phyloP scores from a whole-genome alignment of 371 early-diverging fungal genomes.

The Coemansia sp. region DNA sequence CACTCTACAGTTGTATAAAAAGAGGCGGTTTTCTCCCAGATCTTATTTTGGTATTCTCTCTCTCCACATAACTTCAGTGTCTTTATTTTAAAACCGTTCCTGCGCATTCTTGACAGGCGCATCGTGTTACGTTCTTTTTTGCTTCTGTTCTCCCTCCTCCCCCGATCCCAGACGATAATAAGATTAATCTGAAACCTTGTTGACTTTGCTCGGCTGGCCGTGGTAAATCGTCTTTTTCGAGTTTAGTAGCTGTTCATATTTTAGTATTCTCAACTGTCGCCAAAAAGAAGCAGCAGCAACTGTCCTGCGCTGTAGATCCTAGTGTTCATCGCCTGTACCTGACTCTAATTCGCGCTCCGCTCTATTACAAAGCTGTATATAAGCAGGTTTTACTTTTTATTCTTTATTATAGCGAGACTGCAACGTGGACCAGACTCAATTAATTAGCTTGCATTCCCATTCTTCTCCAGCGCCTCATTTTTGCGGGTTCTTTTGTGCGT shows the following conservation, averaged over 20 bases:
- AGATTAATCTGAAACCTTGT: neutral
- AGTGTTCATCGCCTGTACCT: neutral
- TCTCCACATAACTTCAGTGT: neutral
- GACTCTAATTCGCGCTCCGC: neutral
- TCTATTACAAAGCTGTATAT: neutral
- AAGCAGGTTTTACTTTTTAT: neutral
- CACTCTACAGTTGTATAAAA: neutral
- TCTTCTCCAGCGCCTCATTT: conserved; percentile 11
- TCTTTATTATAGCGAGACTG: neutral
- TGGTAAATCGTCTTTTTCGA: neutral
- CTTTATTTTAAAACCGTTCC: neutral
- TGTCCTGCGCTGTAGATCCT: neutral
- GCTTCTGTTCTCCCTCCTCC: too few species aligned
- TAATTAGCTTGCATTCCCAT: conserved; percentile 1
- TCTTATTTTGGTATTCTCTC: neutral
- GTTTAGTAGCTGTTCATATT: neutral
- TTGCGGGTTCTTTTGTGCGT: neutral
- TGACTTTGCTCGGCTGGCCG: neutral
- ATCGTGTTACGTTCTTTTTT: too few species aligned
- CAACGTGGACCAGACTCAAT: neutral
- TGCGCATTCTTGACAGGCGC: neutral
- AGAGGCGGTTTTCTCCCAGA: neutral
- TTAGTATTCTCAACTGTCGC: neutral
- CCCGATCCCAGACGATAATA: neutral
- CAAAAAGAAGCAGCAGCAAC: too few species aligned